Evolutionary conservation across 306 rosid species (phyloP).

Genomic region (Corylus americana): DNA sequence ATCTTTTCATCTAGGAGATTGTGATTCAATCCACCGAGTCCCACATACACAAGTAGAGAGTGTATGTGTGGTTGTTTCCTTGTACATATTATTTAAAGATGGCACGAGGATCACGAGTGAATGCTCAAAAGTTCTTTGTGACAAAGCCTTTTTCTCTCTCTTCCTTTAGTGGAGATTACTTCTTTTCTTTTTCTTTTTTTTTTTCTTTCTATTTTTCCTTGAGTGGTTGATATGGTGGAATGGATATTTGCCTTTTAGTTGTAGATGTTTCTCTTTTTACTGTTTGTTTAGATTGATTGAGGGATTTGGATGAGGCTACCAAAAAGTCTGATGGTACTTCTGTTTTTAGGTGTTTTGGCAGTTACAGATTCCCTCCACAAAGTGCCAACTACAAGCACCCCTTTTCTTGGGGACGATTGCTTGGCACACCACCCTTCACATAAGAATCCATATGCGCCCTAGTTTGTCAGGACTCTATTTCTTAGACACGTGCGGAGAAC

Average conservation of each 20-base stretch:
- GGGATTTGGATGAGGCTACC: conserved; percentile 9
- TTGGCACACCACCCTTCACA: neutral
- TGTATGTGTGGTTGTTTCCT: neutral
- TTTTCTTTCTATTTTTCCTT: neutral
- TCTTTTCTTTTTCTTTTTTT: neutral
- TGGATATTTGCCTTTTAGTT: neutral
- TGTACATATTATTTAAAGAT: conserved; percentile 13
- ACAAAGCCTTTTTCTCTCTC: conserved; percentile 15
- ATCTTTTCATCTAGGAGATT: conserved; percentile 21
- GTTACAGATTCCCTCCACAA: conserved; percentile 18
- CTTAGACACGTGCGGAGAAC: conserved; percentile 1
- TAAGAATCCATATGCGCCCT: neutral
- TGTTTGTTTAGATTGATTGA: neutral
- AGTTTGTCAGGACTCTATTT: conserved; percentile 1
- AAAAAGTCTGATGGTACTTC: neutral
- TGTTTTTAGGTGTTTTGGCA: conserved; percentile 10
- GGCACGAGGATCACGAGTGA: conserved; percentile 45
- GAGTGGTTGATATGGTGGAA: conserved; percentile 19
- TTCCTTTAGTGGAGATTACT: neutral
- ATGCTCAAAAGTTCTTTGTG: conserved; percentile 26
- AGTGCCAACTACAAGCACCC: conserved; percentile 8
- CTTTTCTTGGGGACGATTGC: conserved; percentile 3
- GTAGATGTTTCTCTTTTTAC: neutral
- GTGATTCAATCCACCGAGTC: conserved; percentile 14
- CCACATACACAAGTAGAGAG: neutral